phyloP scores from a whole-genome alignment of 2,329 filamentous ascomycete genomes.

The Chaetothyriales sp. region DNA sequence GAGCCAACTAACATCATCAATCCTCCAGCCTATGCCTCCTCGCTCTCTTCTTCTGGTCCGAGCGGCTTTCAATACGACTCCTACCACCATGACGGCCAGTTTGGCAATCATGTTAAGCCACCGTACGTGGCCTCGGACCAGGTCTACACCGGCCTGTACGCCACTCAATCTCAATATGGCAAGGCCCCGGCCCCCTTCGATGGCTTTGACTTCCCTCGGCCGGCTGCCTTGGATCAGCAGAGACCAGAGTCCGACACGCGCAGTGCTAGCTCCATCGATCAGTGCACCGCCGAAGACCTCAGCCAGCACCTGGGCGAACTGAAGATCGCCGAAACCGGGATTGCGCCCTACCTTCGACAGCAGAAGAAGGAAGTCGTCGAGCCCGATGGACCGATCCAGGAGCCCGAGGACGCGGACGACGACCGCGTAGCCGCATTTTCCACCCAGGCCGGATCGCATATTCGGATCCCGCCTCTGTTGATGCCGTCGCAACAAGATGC shows the following conservation, averaged over 20 bases:
- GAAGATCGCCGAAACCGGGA: conserved; percentile 73
- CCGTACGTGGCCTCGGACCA: conserved; percentile 1
- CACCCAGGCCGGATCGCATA: conserved; percentile 57
- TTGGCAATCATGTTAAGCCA: conserved; percentile 1
- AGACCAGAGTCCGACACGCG: conserved; percentile 5
- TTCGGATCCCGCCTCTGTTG: conserved; percentile 79
- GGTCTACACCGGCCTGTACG: background rate
- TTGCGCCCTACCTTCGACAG: conserved; percentile 73
- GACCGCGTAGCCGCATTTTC: conserved; percentile 50
- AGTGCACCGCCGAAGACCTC: conserved; percentile 57
- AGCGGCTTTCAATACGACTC: background rate
- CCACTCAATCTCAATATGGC: background rate
- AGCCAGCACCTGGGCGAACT: conserved; percentile 72
- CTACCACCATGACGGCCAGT: background rate
- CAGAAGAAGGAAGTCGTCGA: conserved; percentile 39
- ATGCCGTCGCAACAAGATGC: conserved; percentile 81
- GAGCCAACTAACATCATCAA: background rate
- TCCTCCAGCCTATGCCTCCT: background rate
- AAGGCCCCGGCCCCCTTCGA: conserved; percentile 1
- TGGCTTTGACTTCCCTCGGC: background rate
- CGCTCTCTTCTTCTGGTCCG: background rate
- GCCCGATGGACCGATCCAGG: conserved; percentile 48
- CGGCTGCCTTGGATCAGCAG: conserved; percentile 1
- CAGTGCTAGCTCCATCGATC: conserved; percentile 35
- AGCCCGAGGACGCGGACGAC: conserved; percentile 55